These are phyloP conservation scores for Nyctanthes arbortristis DNA, from an alignment of 257 asterid species.

Conservation along the genomic window DNA sequence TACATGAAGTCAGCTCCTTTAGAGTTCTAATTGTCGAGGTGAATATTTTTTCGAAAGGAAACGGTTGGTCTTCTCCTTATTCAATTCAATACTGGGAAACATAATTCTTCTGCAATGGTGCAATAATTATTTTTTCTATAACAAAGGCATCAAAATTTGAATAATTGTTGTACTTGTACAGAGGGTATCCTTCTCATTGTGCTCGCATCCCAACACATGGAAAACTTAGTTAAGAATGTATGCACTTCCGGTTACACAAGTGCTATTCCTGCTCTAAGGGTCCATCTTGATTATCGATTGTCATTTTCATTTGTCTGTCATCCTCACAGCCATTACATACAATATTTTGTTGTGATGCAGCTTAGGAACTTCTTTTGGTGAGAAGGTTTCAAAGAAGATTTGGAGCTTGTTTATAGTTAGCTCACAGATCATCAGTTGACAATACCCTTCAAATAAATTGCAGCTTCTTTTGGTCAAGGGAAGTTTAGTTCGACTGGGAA, in stretches of 20 bases:
- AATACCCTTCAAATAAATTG: constrained; percentile 15
- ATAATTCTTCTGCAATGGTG: not conserved
- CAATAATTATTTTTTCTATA: not conserved
- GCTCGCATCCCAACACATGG: no score
- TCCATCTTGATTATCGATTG: no score
- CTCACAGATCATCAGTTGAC: not conserved
- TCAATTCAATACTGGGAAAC: not conserved
- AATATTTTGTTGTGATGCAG: constrained; percentile 11
- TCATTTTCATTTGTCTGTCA: no score
- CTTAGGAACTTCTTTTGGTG: constrained; percentile 14
- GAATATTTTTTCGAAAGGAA: not conserved
- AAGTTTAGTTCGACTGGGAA: constrained; percentile 16
- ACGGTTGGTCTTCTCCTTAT: not conserved
- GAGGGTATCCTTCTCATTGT: no score
- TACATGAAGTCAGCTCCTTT: not conserved
- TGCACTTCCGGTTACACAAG: no score
- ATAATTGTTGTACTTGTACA: no score
- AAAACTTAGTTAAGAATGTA: no score
- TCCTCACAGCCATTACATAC: no score
- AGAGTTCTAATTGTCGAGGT: not conserved
- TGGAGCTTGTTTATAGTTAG: constrained; percentile 6
- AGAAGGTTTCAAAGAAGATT: constrained; percentile 13
- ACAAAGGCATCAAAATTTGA: not conserved
- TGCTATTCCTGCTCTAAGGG: no score
- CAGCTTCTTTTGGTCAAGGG: not conserved